phyloP scores from a whole-genome alignment of 2,329 filamentous ascomycete species.

The Seiridium cupressi region DNA sequence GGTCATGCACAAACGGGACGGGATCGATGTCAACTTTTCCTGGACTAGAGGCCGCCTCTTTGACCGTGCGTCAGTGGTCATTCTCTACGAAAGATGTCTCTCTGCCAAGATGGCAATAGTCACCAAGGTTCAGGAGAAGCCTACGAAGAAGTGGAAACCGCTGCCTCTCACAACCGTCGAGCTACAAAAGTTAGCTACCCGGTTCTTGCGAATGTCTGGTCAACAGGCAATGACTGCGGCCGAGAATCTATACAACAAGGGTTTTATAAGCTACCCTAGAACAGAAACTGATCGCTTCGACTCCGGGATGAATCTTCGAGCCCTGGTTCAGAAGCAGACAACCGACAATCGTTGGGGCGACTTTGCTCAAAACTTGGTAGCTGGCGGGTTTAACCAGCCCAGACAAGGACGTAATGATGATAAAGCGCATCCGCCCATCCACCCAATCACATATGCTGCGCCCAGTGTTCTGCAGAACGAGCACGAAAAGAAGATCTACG shows the following conservation, averaged over 20 bases:
- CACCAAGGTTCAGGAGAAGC: constrained; percentile 82
- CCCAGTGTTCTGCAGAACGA: constrained; percentile 59
- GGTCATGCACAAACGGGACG: constrained; percentile 73
- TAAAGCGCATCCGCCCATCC: constrained; percentile 95
- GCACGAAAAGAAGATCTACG: constrained; percentile 78
- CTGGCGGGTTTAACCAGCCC: constrained; percentile 78
- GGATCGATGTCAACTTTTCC: constrained; percentile 76
- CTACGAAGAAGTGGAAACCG: constrained; percentile 91
- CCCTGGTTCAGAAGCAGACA: constrained; percentile 79
- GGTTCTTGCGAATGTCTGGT: constrained; percentile 86
- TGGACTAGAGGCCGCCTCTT: constrained; percentile 86
- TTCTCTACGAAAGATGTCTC: constrained; percentile 86
- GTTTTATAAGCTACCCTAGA: constrained; percentile 95
- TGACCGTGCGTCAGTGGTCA: constrained; percentile 75
- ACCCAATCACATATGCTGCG: constrained; percentile 83
- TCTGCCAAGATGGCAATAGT: constrained; percentile 74
- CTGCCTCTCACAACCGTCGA: constrained; percentile 93
- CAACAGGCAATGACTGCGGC: constrained; percentile 86
- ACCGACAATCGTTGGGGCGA: constrained; percentile 74
- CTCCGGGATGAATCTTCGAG: constrained; percentile 78
- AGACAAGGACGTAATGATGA: constrained; percentile 86
- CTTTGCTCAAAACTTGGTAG: constrained; percentile 73
- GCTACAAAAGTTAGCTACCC: constrained; percentile 90
- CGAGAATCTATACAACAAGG: constrained; percentile 86
- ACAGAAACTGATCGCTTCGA: constrained; percentile 98